Percentiles rank a stretch among this genome's conserved stretches.
These are phyloP conservation scores for Fusarium floridanum DNA, from an alignment of 2,329 filamentous ascomycete species.

Conservation along the genomic window DNA sequence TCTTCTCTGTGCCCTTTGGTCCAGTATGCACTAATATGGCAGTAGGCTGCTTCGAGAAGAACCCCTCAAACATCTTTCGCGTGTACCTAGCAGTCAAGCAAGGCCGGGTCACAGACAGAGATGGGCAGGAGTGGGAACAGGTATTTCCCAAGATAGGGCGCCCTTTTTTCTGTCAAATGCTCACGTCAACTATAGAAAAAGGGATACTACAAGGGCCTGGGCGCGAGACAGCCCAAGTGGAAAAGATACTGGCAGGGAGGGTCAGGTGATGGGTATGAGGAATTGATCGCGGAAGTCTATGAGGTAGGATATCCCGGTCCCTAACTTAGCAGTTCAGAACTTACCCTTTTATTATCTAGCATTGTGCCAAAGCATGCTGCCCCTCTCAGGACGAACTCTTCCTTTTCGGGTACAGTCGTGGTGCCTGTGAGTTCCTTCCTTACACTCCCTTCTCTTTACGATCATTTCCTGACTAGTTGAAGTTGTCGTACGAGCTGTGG, in stretches of 20 bases:
- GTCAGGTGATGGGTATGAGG: background rate
- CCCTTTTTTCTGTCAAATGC: no score
- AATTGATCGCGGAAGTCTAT: background rate
- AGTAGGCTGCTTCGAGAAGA: background rate
- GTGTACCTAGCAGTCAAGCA: background rate
- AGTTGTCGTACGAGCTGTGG: no score
- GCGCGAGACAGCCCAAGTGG: background rate
- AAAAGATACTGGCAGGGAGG: background rate
- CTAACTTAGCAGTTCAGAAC: no score
- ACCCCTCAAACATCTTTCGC: background rate
- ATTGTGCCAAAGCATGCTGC: background rate
- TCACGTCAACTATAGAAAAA: background rate
- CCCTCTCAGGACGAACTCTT: background rate
- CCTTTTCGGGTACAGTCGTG: background rate
- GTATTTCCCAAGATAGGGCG: no score
- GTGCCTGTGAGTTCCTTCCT: no score
- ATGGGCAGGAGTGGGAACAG: background rate
- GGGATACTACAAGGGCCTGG: background rate
- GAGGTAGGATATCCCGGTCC: background rate
- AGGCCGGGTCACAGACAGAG: background rate
- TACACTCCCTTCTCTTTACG: no score
- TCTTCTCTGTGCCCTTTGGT: no score
- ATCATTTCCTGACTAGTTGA: no score
- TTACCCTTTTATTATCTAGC: no score
- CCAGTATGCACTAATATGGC: no score